Base-by-base conservation (phyloP, 1,284 basidiomycete species). In the Schizophyllum amplum region DNA sequence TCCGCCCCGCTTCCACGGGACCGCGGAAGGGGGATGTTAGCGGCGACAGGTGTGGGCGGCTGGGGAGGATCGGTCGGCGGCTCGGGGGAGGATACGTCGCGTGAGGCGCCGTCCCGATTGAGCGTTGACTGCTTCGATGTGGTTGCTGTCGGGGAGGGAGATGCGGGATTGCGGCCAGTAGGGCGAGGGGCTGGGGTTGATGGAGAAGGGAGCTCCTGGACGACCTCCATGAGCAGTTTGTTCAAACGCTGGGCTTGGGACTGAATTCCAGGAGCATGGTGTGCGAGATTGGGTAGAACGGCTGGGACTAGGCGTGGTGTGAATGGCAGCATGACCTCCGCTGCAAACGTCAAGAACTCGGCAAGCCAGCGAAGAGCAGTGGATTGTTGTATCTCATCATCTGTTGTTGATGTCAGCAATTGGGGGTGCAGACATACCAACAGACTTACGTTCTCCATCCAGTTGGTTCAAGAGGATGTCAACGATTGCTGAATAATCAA, bases 401-500 rank as follows among this genome's bases (percentile, higher is more conserved):
- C 93, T 94, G 58, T 9, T 58, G 2, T 20, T 24, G 9, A 15
- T 55, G 20, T 55, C 58, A 60, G 25, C 55, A 49, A 52, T 27
- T 20, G 26, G 15, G 55, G 26, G 49, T 27, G 26, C 7, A 51
- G 54, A 51, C 54, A 24, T 25, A 52, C 53, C 56, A 50, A 17
- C 11, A 47, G 33, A 76, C 90, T 70, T 62, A 95, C 94, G 92
- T 65, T 92, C 87, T 61, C 81, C 83, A 53, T 90, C 85, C 24
- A 98, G 75, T 67, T 98, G 94, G 61, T 86, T 82, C n/a, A 99
- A 86, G 46, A 99, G 75, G 61, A 97, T 98, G 65, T 98, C 93
- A 57, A 98, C 85, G 57, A 99, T 94, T 7, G 93, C 87, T 4
- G 86, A 83, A 69, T 96, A 94, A 69, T 98, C 89, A 59, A 99